Evolutionary conservation across 768 basidiomycete species (phyloP), one percentile per base, ranked within the genome.

Genomic region (Trametes elegans): DNA sequence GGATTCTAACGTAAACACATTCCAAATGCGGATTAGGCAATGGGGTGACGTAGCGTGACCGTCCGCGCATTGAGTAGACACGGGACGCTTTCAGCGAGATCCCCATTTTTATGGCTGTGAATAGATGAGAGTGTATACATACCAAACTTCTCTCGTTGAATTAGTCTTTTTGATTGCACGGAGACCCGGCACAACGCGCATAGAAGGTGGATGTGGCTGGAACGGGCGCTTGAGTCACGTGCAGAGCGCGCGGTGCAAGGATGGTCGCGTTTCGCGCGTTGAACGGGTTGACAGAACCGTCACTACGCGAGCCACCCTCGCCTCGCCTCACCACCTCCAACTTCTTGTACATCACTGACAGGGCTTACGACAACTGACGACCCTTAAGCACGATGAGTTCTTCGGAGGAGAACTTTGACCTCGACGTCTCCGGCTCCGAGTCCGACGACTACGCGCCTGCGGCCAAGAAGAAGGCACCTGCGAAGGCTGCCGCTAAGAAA

Each of bases 351-450:
- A 21, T 45, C 14, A 11, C 26, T 38, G 24, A 26, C 19, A 5
- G 21, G 2, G 1, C 5, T 13, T 9, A 19, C 43, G 28, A 44
- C 21, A 8, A 38, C 34, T 36, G 16, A 32, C 34, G 44, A 34
- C 54, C n/a, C 34, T 29, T 38, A 19, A 38, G 23, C 23, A 58
- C 42, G 41, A 90, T 90, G 89, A 87, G 83, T 70, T 87, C 85
- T 50, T 87, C 87, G 10, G 87, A 86, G 66, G 89, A 91, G 70
- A 81, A 77, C 60, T 90, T 85, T 46, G 81, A 83, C 59, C 62
- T 87, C 44, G 78, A 82, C 57, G 68, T 79, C 61, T 66, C 66
- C 3, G 80, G 79, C 24, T 75, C 72, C 6, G 89, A 87, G 48
- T 88, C 85, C 14, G 89, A 90, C 0, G 82, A 76, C 63, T 89